phyloP scores from a whole-genome alignment of 2,329 filamentous ascomycete species.

The Aspergillus phoenicis region DNA sequence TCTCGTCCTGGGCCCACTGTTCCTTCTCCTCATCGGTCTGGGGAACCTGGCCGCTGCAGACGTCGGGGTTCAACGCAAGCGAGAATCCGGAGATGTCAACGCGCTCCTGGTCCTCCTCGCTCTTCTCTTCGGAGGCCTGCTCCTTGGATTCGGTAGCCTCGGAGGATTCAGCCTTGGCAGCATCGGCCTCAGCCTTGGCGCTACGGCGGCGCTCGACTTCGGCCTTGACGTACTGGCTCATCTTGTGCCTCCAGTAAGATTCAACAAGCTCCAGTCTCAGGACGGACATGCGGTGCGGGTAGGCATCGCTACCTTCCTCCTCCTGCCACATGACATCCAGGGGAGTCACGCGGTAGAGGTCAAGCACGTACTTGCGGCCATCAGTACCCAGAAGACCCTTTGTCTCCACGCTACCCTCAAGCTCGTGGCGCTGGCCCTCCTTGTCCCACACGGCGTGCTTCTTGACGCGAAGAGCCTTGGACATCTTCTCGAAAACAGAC shows the following conservation, averaged over 20 bases:
- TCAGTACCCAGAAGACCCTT: conserved; percentile 97
- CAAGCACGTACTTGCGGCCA: conserved; percentile 94
- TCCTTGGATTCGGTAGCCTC: conserved; percentile 46
- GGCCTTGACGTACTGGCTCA: conserved; percentile 83
- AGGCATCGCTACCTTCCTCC: conserved; percentile 64
- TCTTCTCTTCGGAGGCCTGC: conserved; percentile 44
- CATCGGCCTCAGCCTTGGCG: conserved; percentile 43
- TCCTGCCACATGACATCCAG: conserved; percentile 91
- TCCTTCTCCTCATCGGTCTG: conserved; percentile 89
- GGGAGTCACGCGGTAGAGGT: conserved; percentile 91
- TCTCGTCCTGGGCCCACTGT: conserved; percentile 79
- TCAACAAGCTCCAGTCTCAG: conserved; percentile 89
- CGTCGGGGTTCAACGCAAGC: conserved; percentile 90
- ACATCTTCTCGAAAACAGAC: conserved; percentile 83
- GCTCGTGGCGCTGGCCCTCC: conserved; percentile 82
- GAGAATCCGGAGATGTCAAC: conserved; percentile 86
- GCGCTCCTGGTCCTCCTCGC: conserved; percentile 60
- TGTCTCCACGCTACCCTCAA: conserved; percentile 95
- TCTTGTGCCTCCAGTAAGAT: conserved; percentile 77
- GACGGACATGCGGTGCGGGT: conserved; percentile 96
- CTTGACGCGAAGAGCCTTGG: conserved; percentile 87
- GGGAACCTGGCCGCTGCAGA: conserved; percentile 87
- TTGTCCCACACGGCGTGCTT: conserved; percentile 98
- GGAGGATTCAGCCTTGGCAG: conserved; percentile 40
- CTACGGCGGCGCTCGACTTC: conserved; percentile 68